phyloP scores from a whole-genome alignment of 2,329 filamentous ascomycete species.

The Sordariomycetes sp. region DNA sequence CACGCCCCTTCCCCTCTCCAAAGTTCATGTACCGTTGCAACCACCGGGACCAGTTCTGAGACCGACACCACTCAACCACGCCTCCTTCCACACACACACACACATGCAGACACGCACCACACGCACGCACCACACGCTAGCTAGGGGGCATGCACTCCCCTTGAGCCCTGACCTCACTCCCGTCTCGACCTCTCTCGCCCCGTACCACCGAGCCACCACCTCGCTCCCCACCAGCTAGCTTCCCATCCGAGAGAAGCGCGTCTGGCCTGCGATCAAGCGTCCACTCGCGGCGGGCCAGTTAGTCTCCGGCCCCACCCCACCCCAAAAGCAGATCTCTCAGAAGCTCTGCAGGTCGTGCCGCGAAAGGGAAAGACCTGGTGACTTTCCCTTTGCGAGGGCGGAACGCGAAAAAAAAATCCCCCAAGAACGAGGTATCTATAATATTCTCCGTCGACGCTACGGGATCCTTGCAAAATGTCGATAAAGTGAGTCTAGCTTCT shows the following conservation, averaged over 20 bases:
- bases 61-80: not conserved
- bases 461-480: conserved; percentile 28
- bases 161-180: not conserved
- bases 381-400: not conserved
- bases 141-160: not conserved
- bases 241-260: not conserved
- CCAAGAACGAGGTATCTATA: conserved; percentile 2
- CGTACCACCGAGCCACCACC: not conserved
- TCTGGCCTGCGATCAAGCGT: not conserved
- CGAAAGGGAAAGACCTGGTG: conserved; percentile 4
- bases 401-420: conserved; percentile 2
- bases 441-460: conserved; percentile 1
- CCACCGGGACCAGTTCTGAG: not conserved
- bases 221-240: not conserved
- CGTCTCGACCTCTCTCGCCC: not conserved
- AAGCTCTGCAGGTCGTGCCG: conserved; percentile 5
- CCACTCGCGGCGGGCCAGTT: not conserved
- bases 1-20: not conserved
- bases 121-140: not conserved
- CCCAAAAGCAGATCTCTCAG: conserved; percentile 3
- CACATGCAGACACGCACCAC: not conserved
- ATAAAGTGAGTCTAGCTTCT: conserved; percentile 37
- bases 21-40: not conserved
- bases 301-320: conserved; percentile 4
- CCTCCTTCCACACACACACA: not conserved